A percentile compares a stretch with the other conserved stretches of the same genome.
phyloP scores from a whole-genome alignment of 1,284 basidiomycete genomes.

The Wolfiporia cocos region DNA sequence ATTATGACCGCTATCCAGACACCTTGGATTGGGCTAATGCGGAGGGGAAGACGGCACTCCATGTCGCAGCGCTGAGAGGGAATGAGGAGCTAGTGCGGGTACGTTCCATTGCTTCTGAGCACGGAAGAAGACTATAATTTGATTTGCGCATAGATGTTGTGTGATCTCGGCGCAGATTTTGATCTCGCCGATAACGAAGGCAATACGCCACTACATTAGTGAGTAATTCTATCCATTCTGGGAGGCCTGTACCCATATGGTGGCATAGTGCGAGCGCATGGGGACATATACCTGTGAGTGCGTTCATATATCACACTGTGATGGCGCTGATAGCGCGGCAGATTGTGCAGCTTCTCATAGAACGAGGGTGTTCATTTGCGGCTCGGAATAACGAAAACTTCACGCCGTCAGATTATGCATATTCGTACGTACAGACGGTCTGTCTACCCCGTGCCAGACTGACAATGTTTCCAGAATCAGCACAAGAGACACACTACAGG shows the following conservation, averaged over 20 bases:
- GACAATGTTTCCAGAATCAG: constrained; percentile 52
- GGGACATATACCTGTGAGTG: constrained; percentile 71
- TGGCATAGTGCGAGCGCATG: constrained; percentile 70
- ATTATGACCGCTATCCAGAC: constrained; percentile 77
- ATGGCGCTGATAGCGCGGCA: constrained; percentile 28
- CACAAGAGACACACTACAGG: constrained; percentile 71
- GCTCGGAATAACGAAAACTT: constrained; percentile 88
- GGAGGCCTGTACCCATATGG: constrained; percentile 10
- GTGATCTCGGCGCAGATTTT: constrained; percentile 83
- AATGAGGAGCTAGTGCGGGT: constrained; percentile 85
- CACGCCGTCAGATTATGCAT: constrained; percentile 88
- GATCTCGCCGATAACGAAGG: constrained; percentile 87
- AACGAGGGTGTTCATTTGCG: constrained; percentile 78
- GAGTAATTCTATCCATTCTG: constrained; percentile 26
- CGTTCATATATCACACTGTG: constrained; percentile 5
- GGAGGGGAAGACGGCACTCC: constrained; percentile 85
- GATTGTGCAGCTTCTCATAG: constrained; percentile 84
- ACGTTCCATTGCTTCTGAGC: constrained; percentile 24
- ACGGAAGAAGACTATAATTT: constrained; percentile 18
- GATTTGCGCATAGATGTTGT: constrained; percentile 53
- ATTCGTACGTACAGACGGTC: no score
- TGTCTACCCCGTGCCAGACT: no score
- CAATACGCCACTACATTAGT: constrained; percentile 93
- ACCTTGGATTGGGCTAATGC: constrained; percentile 88
- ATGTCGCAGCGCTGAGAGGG: constrained; percentile 83